Evolutionary conservation across 257 asterid species (phyloP).

Genomic region (Gynochthodes officinalis): DNA sequence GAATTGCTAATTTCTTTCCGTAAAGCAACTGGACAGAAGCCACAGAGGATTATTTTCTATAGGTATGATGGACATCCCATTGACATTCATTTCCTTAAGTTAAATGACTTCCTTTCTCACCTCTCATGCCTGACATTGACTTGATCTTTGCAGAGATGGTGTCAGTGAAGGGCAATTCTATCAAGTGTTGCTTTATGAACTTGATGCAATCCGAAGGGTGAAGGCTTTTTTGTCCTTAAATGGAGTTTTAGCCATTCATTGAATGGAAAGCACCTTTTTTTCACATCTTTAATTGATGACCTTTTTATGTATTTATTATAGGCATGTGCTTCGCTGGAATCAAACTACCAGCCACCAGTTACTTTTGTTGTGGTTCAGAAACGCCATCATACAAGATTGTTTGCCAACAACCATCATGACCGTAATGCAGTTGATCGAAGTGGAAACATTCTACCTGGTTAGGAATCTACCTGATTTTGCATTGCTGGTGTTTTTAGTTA

Average conservation of each 20-base stretch:
- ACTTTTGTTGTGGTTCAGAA: constrained; percentile 97
- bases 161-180: constrained; percentile 98
- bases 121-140: not conserved
- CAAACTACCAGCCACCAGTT: constrained; percentile 90
- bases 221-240: not conserved
- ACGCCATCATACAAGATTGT: constrained; percentile 89
- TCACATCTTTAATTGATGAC: not conserved
- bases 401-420: constrained; percentile 75
- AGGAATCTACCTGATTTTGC: constrained; percentile 1
- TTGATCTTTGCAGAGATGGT: constrained; percentile 58
- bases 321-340: constrained; percentile 97
- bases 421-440: constrained; percentile 62
- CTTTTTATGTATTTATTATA: constrained; percentile 18
- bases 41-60: constrained; percentile 84
- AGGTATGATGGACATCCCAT: constrained; percentile 36
- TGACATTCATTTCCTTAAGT: not conserved
- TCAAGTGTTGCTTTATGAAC: constrained; percentile 87
- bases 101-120: not conserved
- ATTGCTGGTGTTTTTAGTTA: not conserved
- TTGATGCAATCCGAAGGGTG: constrained; percentile 95
- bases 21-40: constrained; percentile 81
- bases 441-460: constrained; percentile 92
- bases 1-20: constrained; percentile 89
- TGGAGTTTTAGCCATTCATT: not conserved
- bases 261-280: not conserved